Conservation (phyloP, 73 alveolate genomes). For the Tetrahymena borealis region DNA sequence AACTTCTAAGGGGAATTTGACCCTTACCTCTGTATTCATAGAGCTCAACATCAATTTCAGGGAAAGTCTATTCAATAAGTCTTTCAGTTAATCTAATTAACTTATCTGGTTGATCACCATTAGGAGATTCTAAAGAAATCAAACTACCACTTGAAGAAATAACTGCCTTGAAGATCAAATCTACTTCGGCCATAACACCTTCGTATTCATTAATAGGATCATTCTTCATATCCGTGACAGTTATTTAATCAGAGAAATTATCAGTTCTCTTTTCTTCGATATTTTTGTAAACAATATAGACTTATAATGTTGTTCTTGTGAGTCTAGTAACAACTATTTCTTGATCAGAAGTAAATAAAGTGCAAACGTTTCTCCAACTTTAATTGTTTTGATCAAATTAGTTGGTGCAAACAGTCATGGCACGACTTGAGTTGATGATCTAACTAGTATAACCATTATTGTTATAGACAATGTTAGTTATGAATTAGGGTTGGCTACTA, state of each 20-base stretch:
- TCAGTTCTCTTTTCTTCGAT: not conserved
- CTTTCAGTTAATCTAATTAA: not conserved
- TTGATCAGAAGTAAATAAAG: not conserved
- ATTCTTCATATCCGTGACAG: not conserved
- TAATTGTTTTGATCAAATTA: not conserved
- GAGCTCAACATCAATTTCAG: not conserved
- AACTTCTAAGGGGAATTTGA: not conserved
- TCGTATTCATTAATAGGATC: not conserved
- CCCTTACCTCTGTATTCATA: no score
- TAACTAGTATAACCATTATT: not conserved
- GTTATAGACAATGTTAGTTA: not conserved
- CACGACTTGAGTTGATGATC: not conserved
- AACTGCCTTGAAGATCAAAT: not conserved
- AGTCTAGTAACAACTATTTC: not conserved
- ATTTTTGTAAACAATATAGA: not conserved
- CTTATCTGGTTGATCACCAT: not conserved
- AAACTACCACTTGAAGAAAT: not conserved
- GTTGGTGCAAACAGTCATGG: not conserved
- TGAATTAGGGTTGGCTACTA: not conserved
- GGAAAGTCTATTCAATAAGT: not conserved
- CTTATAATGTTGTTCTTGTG: not conserved
- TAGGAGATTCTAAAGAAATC: not conserved
- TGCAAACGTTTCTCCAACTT: not conserved
- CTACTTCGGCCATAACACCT: not conserved
- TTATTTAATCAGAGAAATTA: not conserved